Evolutionary conservation across 768 basidiomycete genomes (phyloP).

Genomic region (Auriscalpium vulgare): DNA sequence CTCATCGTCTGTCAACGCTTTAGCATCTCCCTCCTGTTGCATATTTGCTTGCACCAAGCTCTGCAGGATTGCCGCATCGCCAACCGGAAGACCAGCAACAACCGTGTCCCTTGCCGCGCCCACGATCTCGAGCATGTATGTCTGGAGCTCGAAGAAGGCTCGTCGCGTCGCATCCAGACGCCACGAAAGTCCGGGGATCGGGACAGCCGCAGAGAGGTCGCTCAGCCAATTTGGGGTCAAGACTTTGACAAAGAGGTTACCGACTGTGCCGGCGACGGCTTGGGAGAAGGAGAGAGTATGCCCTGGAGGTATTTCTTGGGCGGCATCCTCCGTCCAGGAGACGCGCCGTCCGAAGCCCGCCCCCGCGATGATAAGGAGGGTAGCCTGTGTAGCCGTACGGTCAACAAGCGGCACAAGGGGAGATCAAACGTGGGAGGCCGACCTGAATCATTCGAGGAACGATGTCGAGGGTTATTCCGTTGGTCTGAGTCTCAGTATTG

Average conservation of each 20-base stretch:
- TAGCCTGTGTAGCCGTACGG: conserved; percentile 15
- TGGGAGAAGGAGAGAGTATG: conserved; percentile 28
- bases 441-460: neutral
- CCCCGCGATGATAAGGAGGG: conserved; percentile 32
- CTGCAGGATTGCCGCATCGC: conserved; percentile 32
- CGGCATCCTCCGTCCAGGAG: conserved; percentile 26
- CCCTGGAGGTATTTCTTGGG: conserved; percentile 18
- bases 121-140: conserved; percentile 35
- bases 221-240: conserved; percentile 29
- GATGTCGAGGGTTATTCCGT: neutral
- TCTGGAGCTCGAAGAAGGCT: conserved; percentile 29
- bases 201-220: conserved; percentile 14
- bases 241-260: conserved; percentile 17
- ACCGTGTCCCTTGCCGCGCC: conserved; percentile 30
- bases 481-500: neutral
- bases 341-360: conserved; percentile 35
- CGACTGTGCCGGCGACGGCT: conserved; percentile 26
- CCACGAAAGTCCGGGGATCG: conserved; percentile 30
- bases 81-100: conserved; percentile 14
- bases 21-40: conserved; percentile 22
- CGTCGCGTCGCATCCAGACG: conserved; percentile 21
- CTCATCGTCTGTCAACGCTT: conserved; percentile 36
- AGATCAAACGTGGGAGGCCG: neutral
- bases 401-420: neutral
- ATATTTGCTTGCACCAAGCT: conserved; percentile 43